phyloP scores from a whole-genome alignment of 2,329 filamentous ascomycete species.

The Simplicillium aogashimaense region DNA sequence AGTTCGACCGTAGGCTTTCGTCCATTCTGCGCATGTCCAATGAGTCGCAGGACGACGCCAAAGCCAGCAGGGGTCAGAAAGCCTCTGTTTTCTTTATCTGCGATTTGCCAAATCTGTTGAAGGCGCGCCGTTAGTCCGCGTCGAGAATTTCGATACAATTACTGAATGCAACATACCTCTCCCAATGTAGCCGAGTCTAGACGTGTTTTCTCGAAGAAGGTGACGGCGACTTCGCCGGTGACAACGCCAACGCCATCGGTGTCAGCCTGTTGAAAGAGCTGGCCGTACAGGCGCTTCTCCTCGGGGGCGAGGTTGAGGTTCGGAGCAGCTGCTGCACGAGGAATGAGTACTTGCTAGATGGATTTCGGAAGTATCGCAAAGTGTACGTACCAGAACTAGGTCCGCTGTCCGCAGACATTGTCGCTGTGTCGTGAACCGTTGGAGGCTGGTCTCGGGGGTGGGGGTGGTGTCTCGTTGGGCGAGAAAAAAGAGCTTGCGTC shows the following conservation, averaged over 20 bases:
- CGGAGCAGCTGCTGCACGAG: constrained; percentile 35
- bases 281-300: constrained; percentile 88
- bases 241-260: constrained; percentile 86
- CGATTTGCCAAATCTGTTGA: constrained; percentile 92
- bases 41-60: constrained; percentile 83
- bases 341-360: background rate
- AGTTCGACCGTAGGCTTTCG: constrained; percentile 72
- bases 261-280: constrained; percentile 89
- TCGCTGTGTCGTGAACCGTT: too few species aligned
- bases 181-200: constrained; percentile 78
- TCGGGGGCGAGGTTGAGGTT: constrained; percentile 80
- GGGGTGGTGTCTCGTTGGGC: too few species aligned
- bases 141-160: background rate
- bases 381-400: constrained; percentile 4
- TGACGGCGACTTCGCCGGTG: constrained; percentile 90
- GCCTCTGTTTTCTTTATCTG: constrained; percentile 91
- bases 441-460: too few species aligned
- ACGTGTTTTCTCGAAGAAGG: constrained; percentile 95
- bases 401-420: too few species aligned
- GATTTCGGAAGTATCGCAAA: background rate
- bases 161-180: constrained; percentile 49
- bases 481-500: constrained; percentile 1
- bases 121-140: background rate
- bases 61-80: constrained; percentile 90
- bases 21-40: constrained; percentile 88